Evolutionary conservation across 305 asterid species (phyloP).

Genomic region (Fraxinus baroniana): DNA sequence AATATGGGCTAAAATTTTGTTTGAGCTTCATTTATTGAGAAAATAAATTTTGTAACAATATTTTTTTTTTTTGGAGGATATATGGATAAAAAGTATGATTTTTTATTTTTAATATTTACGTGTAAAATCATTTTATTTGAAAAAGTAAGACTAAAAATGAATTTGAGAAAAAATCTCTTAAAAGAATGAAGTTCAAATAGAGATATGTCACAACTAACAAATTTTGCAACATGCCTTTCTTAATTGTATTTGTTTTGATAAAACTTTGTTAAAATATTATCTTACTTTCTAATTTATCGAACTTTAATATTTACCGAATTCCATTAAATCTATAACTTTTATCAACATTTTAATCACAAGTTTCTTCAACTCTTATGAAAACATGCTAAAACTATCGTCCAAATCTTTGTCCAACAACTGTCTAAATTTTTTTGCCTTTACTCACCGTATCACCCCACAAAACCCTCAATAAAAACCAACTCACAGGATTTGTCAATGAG

Average conservation of each 20-base stretch:
- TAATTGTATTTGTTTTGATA: neutral
- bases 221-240: neutral
- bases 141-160: neutral
- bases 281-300: neutral
- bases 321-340: neutral
- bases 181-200: neutral
- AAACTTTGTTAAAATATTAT: neutral
- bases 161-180: neutral
- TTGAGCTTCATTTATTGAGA: neutral
- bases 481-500: neutral
- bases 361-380: neutral
- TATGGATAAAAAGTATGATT: neutral
- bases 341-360: neutral
- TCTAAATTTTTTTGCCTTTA: neutral
- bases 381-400: neutral
- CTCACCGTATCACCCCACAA: neutral
- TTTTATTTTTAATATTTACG: no score
- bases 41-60: neutral
- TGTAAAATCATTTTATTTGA: neutral
- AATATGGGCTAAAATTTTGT: no score
- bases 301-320: neutral
- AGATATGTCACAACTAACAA: neutral
- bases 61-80: neutral
- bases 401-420: neutral
- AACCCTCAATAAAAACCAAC: neutral